Percentiles rank a stretch among this genome's conserved stretches.
These are phyloP conservation scores for Termitomyces sp. DNA, from an alignment of 768 basidiomycete species.

Conservation along the genomic window DNA sequence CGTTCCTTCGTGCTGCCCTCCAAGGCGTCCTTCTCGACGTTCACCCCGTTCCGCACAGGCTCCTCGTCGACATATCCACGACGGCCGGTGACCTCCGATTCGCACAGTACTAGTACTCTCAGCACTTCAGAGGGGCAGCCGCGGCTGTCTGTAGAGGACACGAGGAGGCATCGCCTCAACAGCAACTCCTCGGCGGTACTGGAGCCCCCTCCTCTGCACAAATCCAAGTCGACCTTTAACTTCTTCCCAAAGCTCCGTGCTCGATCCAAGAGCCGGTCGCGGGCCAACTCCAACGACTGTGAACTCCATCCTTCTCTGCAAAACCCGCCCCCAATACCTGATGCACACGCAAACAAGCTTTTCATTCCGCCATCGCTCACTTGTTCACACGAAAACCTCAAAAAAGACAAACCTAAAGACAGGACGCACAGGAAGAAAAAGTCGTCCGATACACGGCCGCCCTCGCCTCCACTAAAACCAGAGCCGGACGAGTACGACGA, in stretches of 20 bases:
- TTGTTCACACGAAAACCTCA: neutral
- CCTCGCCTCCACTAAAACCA: constrained; percentile 21
- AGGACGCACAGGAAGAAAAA: constrained; percentile 19
- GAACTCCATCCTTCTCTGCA: constrained; percentile 31
- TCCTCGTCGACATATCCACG: constrained; percentile 25
- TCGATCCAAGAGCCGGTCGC: constrained; percentile 32
- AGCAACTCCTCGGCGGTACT: constrained; percentile 21
- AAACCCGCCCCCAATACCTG: constrained; percentile 26
- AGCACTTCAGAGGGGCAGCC: constrained; percentile 17
- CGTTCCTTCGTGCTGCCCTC: constrained; percentile 31
- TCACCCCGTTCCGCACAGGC: constrained; percentile 20
- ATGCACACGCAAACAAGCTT: constrained; percentile 10
- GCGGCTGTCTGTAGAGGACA: constrained; percentile 26
- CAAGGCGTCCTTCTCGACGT: constrained; percentile 32
- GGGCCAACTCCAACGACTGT: constrained; percentile 25
- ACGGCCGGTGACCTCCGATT: constrained; percentile 29
- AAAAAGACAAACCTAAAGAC: neutral
- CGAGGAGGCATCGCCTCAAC: constrained; percentile 17
- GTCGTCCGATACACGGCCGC: constrained; percentile 22
- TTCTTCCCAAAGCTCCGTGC: constrained; percentile 37
- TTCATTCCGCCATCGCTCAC: constrained; percentile 3
- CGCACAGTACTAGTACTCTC: constrained; percentile 24
- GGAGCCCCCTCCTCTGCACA: constrained; percentile 24
- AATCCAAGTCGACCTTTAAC: constrained; percentile 36
- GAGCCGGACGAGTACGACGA: constrained; percentile 14